Conservation (phyloP, 2,329 filamentous ascomycete species). For the Scopulariopsis brevicaulis region DNA sequence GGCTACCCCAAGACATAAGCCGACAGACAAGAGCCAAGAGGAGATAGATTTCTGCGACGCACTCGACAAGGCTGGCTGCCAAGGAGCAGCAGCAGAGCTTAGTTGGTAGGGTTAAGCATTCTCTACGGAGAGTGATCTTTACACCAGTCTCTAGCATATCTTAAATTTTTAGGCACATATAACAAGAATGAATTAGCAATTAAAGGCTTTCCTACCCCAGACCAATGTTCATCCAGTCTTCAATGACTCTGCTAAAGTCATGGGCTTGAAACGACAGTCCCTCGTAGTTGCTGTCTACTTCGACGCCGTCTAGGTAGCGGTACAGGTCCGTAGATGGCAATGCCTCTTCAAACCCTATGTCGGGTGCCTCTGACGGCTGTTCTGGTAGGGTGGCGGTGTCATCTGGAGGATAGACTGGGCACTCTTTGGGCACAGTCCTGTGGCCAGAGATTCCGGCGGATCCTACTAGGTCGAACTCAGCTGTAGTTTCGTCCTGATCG, state of each 20-base stretch:
- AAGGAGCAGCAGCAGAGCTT: constrained; percentile 7
- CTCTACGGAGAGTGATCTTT: not conserved
- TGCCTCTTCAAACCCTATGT: not conserved
- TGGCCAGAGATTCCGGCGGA: constrained; percentile 24
- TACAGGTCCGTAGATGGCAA: constrained; percentile 9
- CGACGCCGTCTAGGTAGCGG: constrained; percentile 12
- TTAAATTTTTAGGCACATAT: no score
- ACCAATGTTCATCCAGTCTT: constrained; percentile 18
- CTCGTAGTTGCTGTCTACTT: constrained; percentile 11
- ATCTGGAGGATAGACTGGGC: constrained; percentile 21
- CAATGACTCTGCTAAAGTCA: constrained; percentile 21
- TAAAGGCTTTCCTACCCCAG: not conserved
- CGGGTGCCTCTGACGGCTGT: not conserved
- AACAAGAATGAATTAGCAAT: not conserved
- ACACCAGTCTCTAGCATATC: not conserved
- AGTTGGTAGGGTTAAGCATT: constrained; percentile 8
- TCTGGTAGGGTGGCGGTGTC: constrained; percentile 8
- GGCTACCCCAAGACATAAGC: constrained; percentile 8
- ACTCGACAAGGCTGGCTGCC: constrained; percentile 10
- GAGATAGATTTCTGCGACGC: constrained; percentile 16
- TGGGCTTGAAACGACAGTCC: constrained; percentile 19
- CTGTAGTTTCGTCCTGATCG: constrained; percentile 3
- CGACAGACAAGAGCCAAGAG: constrained; percentile 14
- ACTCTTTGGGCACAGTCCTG: constrained; percentile 21
- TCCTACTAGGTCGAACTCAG: constrained; percentile 22